These are phyloP conservation scores for Castanopsis chinensis DNA, from an alignment of 306 rosid genomes.

Conservation along the genomic window DNA sequence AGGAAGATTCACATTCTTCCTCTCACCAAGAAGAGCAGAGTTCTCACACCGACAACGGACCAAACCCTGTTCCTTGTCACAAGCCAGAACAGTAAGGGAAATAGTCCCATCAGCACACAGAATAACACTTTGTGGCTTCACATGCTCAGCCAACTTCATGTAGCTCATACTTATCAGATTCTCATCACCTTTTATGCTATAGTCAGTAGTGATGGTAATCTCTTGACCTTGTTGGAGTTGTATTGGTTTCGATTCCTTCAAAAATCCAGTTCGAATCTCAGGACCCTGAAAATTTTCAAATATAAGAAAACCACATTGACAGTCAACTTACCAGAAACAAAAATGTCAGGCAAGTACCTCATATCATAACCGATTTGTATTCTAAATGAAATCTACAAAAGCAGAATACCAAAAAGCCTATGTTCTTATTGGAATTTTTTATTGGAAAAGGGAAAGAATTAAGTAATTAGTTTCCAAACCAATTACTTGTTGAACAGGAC, in stretches of 20 bases:
- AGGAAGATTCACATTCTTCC: conserved; percentile 27
- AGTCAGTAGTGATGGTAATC: conserved; percentile 10
- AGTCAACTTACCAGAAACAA: too few relatives aligned
- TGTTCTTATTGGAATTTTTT: neutral
- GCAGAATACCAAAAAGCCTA: too few relatives aligned
- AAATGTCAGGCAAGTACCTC: too few relatives aligned
- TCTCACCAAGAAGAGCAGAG: conserved; percentile 18
- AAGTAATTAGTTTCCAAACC: neutral
- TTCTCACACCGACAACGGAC: conserved; percentile 22
- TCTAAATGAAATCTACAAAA: neutral
- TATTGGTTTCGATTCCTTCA: conserved; percentile 14
- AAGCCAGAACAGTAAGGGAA: conserved; percentile 14
- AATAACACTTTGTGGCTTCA: conserved; percentile 16
- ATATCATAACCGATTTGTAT: too few relatives aligned
- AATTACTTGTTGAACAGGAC: neutral
- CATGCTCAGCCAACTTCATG: conserved; percentile 1
- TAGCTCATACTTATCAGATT: conserved; percentile 27
- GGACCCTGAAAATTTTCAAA: conserved; percentile 14
- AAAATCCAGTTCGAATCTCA: conserved; percentile 22
- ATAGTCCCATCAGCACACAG: conserved; percentile 25
- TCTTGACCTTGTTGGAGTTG: conserved; percentile 15
- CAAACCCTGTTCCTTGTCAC: conserved; percentile 13
- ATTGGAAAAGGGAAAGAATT: neutral
- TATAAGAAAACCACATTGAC: neutral
- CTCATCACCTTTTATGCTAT: conserved; percentile 22